Base-by-base conservation (phyloP, 2,329 filamentous ascomycete species). In the Hymenoscyphus fructigenus region DNA sequence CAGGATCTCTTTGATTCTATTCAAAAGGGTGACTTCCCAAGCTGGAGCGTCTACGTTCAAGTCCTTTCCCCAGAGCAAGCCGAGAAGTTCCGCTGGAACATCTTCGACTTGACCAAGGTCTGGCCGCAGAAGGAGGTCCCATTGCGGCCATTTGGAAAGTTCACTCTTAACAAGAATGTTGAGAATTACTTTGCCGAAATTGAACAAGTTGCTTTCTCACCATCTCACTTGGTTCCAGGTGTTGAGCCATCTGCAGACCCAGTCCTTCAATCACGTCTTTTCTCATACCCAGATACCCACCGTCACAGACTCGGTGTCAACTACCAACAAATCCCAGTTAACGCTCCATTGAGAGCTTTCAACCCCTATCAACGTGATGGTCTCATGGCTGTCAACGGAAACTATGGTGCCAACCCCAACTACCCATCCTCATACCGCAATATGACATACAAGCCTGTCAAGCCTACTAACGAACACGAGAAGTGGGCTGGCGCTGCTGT, bases 301-400 rank as follows among this genome's bases (percentile, higher is more conserved):
- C 82, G 83, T 65, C 82, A 86, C 75, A 81, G 84, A 29, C 74
- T 87, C 23, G 84, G 84, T 32, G 79, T 78, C 68, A 87, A 87
- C 76, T 86, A 85, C 73, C 83, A 86, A 72, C 84, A 86, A 72
- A 75, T 87, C 1, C 84, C 84, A 0, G 80, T 85, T 66, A 76
- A 78, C 63, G 68, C 73, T 68, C 68, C 77, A 70, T 80, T 79
- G 76, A 79, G 73, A 78, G 80, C 80, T n/a, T 82, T 85, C 81
- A 82, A 89, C 70, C 90, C 90, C 68, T 91, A 87, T 81, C 89
- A 92, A 76, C 86, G 90, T 67, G 90, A 92, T 72, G 91, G 91
- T 17, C 74, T 76, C 65, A 92, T 92, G 88, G 84, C 87, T 64
- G 81, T 86, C 73, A 90, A 92, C 77, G 80, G 80, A 63, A 88